Evolutionary conservation across 2,329 filamentous ascomycete species (phyloP), one percentile per base, ranked within the genome.

Genomic region (Dactylellina parvicollis): DNA sequence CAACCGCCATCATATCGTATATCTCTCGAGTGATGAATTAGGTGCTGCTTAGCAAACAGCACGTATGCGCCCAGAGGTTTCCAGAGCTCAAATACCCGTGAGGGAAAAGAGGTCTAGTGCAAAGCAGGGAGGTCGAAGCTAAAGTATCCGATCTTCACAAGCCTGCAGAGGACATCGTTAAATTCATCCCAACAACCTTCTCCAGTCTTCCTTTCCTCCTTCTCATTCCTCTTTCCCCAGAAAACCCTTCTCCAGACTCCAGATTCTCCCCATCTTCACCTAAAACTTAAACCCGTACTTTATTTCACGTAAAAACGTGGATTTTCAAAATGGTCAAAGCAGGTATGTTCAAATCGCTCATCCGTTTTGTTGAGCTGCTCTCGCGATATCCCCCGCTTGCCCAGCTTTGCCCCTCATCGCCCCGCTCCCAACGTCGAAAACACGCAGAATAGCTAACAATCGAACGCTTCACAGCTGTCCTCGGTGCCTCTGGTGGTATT

Each of bases 401-500:
- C 50, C 38, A 38, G 60, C 49, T 26, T 61, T 66, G 40, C 70
- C 64, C 61, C 62, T 74, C 64, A 28, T 49, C 40, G 47, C 64
- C 62, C 61, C 61, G 56, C 64, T 47, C 32, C 64, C 26, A 16
- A 47, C 32, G 8, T 22, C 14, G 1, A n/a, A 44, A 61, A 67
- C 24, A 7, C 32, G 32, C 38, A 16, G 55, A 32, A 60, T 28
- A 40, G 36, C 70, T 69, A 40, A 74, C 62, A 61, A 26, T 69
- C 30, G 32, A 20, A 26, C 44, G 4, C 20, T 56, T 34, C 26
- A 60, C 77, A 87, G 86, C 85, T 81, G 94, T 99, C 85, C 92
- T 95, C 84, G 95, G 95, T 84, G 95, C 94, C 81, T 89, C 94
- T 82, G 95, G 95, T 84, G 95, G 95, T 85, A 99, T 99, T 88